Base-by-base conservation (phyloP, 1,284 basidiomycete species). In the Sphaerobolus stellatus region DNA sequence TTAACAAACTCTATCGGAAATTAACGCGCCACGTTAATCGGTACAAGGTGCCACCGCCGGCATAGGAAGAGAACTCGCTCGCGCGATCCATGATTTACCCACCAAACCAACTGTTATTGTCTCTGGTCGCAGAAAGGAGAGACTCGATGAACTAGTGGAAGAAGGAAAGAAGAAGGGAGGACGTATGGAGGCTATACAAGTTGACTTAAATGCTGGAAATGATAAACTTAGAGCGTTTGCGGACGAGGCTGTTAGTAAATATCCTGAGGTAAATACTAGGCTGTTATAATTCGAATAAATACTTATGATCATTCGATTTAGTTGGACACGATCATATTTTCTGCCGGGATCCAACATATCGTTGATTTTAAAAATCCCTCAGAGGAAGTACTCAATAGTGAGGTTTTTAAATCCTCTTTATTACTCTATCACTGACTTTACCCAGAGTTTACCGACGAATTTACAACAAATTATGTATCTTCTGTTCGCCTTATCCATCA, bases 31-130 rank as follows among this genome's bases (percentile, higher is more conserved):
- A 9, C 9, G 9, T 22, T 11, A 9, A 43, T 43, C 20, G 20
- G 16, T 9, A 11, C 20, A 13, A 43, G 41, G 84, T 16, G 83
- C 81, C 2, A 85, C 84, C 9, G 71, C 81, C 36, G 83, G 84
- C 29, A 80, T 85, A 18, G 84, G 84, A 16, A 76, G 81, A 7
- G 75, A 77, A 25, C 75, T 86, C n/a, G 83, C 84, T 5, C 70
- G 78, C 11, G 73, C 75, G 18, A 71, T 84, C 45, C 71, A 76
- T 48, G 70, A 68, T 27, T 67, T 83, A 2, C 78, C 81, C 1
- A 76, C 74, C 36, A 71, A 74, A 34, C 82, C 81, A 1, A 74
- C 69, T 2, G 78, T 86, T 33, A 79, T 87, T 51, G 79, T 77
- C 24, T 70, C 76, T 22, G 83, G 83, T 13, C 73, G 83, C 50